A percentile compares a stretch with the other conserved stretches of the same genome.
phyloP scores from a whole-genome alignment of 495 filamentous ascomycete genomes.

The Paragyromitra xinjiangensis region DNA sequence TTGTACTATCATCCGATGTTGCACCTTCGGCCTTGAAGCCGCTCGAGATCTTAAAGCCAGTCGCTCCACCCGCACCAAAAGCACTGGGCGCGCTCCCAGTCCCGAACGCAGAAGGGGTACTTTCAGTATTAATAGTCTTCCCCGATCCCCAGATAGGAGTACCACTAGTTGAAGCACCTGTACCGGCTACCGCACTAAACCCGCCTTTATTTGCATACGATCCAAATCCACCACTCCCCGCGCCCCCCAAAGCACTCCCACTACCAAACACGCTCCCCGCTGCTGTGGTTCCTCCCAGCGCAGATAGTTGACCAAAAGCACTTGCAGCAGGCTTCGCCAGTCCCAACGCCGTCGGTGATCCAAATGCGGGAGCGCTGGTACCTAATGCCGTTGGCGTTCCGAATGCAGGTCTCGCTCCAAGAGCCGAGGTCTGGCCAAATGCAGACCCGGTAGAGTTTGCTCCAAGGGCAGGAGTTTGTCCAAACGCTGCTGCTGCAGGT shows the following conservation, averaged over 20 bases:
- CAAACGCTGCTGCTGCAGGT: slow-evolving; percentile 41
- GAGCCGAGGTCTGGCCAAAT: slow-evolving; percentile 41
- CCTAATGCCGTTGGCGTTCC: slow-evolving; percentile 62
- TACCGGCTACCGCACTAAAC: slow-evolving; percentile 63
- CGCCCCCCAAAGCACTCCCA: slow-evolving; percentile 39
- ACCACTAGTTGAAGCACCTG: slow-evolving; percentile 37
- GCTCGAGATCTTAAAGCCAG: slow-evolving; percentile 76
- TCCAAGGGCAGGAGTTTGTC: slow-evolving; percentile 43
- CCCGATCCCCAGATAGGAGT: slow-evolving; percentile 58
- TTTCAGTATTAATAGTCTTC: slow-evolving; percentile 65
- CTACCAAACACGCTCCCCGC: slow-evolving; percentile 52
- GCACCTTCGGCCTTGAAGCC: slow-evolving; percentile 81
- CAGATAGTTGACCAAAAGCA: slow-evolving; percentile 46
- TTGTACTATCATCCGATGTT: slow-evolving; percentile 68
- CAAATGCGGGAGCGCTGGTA: slow-evolving; percentile 52
- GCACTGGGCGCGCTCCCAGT: slow-evolving; percentile 58
- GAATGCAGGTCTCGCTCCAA: slow-evolving; percentile 61
- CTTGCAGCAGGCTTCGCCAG: slow-evolving; percentile 19
- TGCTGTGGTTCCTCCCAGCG: slow-evolving; percentile 56
- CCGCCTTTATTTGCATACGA: slow-evolving; percentile 68
- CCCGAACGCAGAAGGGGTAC: slow-evolving; percentile 60
- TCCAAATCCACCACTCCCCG: slow-evolving; percentile 64
- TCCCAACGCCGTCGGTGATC: slow-evolving; percentile 55
- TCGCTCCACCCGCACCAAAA: slow-evolving; percentile 63
- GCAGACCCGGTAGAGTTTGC: slow-evolving; percentile 15